Percentiles rank a stretch among this genome's conserved stretches.
Evolutionary conservation across 2,329 filamentous ascomycete species (phyloP).

Genomic region (Sclerotinia subarctica): DNA sequence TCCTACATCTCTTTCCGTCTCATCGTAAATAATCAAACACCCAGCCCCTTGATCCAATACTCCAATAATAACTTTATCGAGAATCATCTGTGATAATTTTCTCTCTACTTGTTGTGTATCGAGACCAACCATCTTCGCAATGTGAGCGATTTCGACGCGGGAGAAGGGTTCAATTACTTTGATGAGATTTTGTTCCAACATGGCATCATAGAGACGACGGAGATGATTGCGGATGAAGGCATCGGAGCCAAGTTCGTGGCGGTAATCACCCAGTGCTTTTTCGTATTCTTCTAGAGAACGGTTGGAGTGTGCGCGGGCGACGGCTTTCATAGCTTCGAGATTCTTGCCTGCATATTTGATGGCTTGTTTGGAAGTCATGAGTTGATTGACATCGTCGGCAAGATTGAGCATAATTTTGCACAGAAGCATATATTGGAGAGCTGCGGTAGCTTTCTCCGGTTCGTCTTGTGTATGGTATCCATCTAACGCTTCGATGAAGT

Average conservation of each 20-base stretch:
- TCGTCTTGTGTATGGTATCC: constrained; percentile 95
- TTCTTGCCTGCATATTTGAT: constrained; percentile 94
- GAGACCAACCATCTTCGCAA: constrained; percentile 95
- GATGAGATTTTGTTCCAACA: constrained; percentile 99
- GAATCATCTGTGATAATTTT: constrained; percentile 98
- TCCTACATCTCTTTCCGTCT: constrained; percentile 86
- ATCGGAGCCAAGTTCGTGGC: constrained; percentile 90
- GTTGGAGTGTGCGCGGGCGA: constrained; percentile 92
- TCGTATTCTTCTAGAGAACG: constrained; percentile 97
- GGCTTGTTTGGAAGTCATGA: constrained; percentile 95
- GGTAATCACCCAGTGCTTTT: constrained; percentile 82
- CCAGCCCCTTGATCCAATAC: constrained; percentile 97
- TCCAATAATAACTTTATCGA: constrained; percentile 97
- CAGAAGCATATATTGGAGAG: constrained; percentile 97
- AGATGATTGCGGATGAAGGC: constrained; percentile 97
- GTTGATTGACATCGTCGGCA: constrained; percentile 89
- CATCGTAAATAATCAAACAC: constrained; percentile 94
- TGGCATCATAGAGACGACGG: constrained; percentile 91
- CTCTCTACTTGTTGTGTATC: constrained; percentile 96
- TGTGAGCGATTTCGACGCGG: constrained; percentile 92
- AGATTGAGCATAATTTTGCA: constrained; percentile 99
- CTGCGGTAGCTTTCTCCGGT: constrained; percentile 83
- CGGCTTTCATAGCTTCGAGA: constrained; percentile 98
- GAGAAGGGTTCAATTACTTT: constrained; percentile 99
- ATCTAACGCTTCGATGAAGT: constrained; percentile 98